Evolutionary conservation across 768 basidiomycete species (phyloP).

Genomic region (Macrocybe gigantea): DNA sequence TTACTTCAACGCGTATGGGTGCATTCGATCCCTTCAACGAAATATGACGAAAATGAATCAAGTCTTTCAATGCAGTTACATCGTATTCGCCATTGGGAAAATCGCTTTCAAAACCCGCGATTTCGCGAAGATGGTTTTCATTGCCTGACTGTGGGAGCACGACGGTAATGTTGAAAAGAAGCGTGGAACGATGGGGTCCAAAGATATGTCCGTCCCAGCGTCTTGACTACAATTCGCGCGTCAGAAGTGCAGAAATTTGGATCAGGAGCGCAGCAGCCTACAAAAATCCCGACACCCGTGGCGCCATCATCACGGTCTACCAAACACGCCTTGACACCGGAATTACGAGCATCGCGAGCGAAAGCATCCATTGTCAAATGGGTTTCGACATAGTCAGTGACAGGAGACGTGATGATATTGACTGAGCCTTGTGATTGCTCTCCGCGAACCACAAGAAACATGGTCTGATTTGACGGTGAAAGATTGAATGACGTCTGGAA

Average conservation of each 20-base stretch:
- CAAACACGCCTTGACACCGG: slow-evolving; percentile 22
- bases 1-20: slow-evolving; percentile 26
- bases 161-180: slow-evolving; percentile 27
- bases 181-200: not conserved
- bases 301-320: slow-evolving; percentile 18
- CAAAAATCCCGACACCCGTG: slow-evolving; percentile 30
- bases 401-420: slow-evolving; percentile 16
- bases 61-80: slow-evolving; percentile 25
- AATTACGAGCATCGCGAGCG: slow-evolving; percentile 11
- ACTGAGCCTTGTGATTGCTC: slow-evolving; percentile 17
- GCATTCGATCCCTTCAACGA: slow-evolving; percentile 29
- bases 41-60: slow-evolving; percentile 30
- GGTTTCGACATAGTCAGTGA: too few species aligned
- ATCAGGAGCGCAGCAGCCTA: slow-evolving; percentile 12
- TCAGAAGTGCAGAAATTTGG: slow-evolving; percentile 1
- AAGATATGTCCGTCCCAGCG: too few species aligned
- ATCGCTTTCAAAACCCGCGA: slow-evolving; percentile 39
- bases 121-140: slow-evolving; percentile 14
- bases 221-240: too few species aligned
- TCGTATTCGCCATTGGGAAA: slow-evolving; percentile 32
- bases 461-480: slow-evolving; percentile 15
- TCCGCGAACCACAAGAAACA: slow-evolving; percentile 24
- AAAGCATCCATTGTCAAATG: too few species aligned
- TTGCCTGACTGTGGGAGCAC: slow-evolving; percentile 26
- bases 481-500: slow-evolving; percentile 14